phyloP scores from a whole-genome alignment of 2,329 filamentous ascomycete species.

The Nigrospora osmanthi region DNA sequence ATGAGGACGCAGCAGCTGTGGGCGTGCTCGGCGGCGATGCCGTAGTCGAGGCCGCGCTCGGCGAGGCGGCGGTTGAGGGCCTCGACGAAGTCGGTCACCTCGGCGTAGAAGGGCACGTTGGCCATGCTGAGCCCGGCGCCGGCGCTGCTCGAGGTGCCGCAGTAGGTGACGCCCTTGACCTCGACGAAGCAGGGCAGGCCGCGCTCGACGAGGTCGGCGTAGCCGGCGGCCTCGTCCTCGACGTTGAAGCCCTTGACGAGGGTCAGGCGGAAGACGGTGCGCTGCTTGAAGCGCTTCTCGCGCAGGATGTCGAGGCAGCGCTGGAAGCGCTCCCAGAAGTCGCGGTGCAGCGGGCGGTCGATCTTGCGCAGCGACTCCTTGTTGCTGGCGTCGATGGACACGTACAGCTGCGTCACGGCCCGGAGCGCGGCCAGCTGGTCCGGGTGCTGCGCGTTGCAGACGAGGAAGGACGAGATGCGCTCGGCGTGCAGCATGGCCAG shows the following conservation, averaged over 20 bases:
- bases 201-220: slow-evolving; percentile 79
- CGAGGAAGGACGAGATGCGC: slow-evolving; percentile 86
- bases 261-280: slow-evolving; percentile 90
- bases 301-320: slow-evolving; percentile 83
- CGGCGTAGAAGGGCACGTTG: slow-evolving; percentile 93
- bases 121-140: slow-evolving; percentile 90
- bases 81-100: slow-evolving; percentile 75
- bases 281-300: slow-evolving; percentile 74
- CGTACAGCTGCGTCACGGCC: slow-evolving; percentile 90
- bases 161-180: slow-evolving; percentile 95
- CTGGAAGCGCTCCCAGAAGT: slow-evolving; percentile 96
- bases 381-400: slow-evolving; percentile 92
- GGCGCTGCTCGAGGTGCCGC: slow-evolving; percentile 78
- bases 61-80: slow-evolving; percentile 64
- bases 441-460: slow-evolving; percentile 95
- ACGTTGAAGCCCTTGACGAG: slow-evolving; percentile 98
- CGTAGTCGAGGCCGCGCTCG: slow-evolving; percentile 68
- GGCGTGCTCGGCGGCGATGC: slow-evolving; percentile 89
- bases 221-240: slow-evolving; percentile 84
- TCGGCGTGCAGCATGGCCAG: slow-evolving; percentile 74
- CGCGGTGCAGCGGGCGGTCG: slow-evolving; percentile 84
- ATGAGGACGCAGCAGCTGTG: slow-evolving; percentile 91
- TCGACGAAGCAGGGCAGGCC: slow-evolving; percentile 89
- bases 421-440: slow-evolving; percentile 76
- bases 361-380: slow-evolving; percentile 80